Conservation (phyloP, 2,329 filamentous ascomycete genomes). For the Talaromyces islandicus region DNA sequence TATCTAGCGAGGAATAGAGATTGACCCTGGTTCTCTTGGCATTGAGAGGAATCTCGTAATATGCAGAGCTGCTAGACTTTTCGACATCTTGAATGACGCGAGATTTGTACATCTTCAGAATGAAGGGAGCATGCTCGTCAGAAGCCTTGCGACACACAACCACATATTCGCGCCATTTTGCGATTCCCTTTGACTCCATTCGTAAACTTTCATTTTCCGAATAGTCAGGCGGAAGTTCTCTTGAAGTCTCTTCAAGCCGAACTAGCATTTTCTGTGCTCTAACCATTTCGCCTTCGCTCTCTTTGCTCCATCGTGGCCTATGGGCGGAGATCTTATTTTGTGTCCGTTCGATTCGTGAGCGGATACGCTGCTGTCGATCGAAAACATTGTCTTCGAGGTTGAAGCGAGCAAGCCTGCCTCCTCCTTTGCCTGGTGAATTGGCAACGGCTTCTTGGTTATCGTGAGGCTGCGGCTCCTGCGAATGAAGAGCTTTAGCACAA, state of each 20-base stretch:
- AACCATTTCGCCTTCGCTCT: conserved; percentile 55
- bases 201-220: conserved; percentile 58
- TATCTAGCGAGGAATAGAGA: conserved; percentile 61
- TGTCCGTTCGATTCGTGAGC: conserved; percentile 31
- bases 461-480: conserved; percentile 29
- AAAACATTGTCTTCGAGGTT: conserved; percentile 39
- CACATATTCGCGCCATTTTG: conserved; percentile 62
- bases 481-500: conserved; percentile 19
- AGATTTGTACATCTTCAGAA: conserved; percentile 56
- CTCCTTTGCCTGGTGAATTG: conserved; percentile 15
- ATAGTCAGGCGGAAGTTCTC: conserved; percentile 54
- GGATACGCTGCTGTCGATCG: conserved; percentile 35
- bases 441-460: conserved; percentile 15
- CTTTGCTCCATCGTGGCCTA: conserved; percentile 30
- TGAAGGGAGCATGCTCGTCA: conserved; percentile 49
- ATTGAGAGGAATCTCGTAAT: conserved; percentile 53
- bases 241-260: conserved; percentile 50
- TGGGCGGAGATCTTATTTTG: conserved; percentile 29
- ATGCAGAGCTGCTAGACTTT: conserved; percentile 47
- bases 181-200: conserved; percentile 52
- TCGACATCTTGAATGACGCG: conserved; percentile 59
- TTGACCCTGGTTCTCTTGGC: conserved; percentile 52
- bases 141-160: conserved; percentile 56
- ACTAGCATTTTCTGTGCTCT: conserved; percentile 66
- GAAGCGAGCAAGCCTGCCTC: conserved; percentile 36